These are phyloP conservation scores for Hypericum androsaemum DNA, from an alignment of 345 rosid species.

Conservation along the genomic window DNA sequence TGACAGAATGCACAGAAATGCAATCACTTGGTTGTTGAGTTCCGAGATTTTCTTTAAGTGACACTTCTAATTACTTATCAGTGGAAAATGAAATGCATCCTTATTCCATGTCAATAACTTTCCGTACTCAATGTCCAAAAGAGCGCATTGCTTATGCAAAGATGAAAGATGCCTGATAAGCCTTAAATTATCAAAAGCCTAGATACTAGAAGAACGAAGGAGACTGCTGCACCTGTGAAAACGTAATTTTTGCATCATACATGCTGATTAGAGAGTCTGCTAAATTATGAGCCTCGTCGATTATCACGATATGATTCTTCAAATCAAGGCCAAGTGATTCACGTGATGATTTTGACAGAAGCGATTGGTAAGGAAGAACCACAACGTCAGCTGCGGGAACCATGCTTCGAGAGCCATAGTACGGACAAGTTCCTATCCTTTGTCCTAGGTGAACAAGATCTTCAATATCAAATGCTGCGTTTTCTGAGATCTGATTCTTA, in stretches of 20 bases:
- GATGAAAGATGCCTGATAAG: too few relatives aligned
- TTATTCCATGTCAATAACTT: too few relatives aligned
- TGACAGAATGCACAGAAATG: conserved; percentile 20
- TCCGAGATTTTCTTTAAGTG: not conserved
- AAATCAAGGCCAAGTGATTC: conserved; percentile 77
- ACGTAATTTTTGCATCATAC: conserved; percentile 68
- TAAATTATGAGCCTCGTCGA: conserved; percentile 95
- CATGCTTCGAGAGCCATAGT: conserved; percentile 79
- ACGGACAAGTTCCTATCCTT: conserved; percentile 71
- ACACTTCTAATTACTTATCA: not conserved
- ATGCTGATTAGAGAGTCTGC: conserved; percentile 90
- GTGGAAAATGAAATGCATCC: not conserved
- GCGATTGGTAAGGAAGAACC: conserved; percentile 90
- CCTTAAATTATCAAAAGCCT: not conserved
- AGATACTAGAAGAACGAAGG: not conserved
- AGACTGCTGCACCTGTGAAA: conserved; percentile 43
- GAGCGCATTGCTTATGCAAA: too few relatives aligned
- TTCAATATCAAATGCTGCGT: conserved; percentile 76
- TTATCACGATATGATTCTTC: conserved; percentile 67
- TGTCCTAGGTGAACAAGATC: conserved; percentile 74
- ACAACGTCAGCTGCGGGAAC: conserved; percentile 72
- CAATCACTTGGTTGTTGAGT: not conserved
- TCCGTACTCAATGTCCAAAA: too few relatives aligned
- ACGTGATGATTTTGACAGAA: conserved; percentile 84
- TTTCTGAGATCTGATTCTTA: conserved; percentile 39